Base-by-base conservation (phyloP, 352 stramenopile genomes). In the Globisporangium lucens region DNA sequence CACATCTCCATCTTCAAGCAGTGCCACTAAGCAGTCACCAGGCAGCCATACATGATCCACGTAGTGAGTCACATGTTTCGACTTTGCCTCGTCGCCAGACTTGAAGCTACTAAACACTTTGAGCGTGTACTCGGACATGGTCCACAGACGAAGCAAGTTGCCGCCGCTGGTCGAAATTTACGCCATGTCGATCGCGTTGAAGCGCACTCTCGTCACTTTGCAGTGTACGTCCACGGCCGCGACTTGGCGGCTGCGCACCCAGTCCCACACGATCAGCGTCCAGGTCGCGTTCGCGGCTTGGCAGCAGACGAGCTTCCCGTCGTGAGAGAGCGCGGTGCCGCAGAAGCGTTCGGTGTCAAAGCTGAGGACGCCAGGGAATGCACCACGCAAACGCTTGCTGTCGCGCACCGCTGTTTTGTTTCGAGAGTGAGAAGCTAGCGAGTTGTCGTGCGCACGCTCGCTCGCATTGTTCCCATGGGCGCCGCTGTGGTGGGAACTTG, bases 181-280 rank as follows among this genome's bases (percentile, higher is more conserved):
- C 3, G 82, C 86, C 78, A 93, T 89, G 64, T 94, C 86, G 49
- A 91, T 79, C 20, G 75, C 63, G 66, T 94, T 94, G 58, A 94
- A 94, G 22, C 75, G 82, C 24, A 93, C 82, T 35, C 86, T 75
- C 55, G 84, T 85, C 41, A 93, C 84, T 33, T 87, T 78, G 64
- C 72, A 87, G 49, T 93, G 83, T n/a, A 92, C 82, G 9, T 92
- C 83, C 0, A 67, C 72, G 27, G 80, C 61, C 6, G 86, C 84
- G 13, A 94, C 66, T 70, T 90, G 81, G 1, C 86, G 71, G 12
- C 80, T 82, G 4, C 83, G 78, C n/a, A 74, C 76, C 86, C 86
- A 94, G 65, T 94, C 86, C 84, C 83, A 94, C 2, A 94, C 77
- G 1, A 88, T 71, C 3, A 94, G 70, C 52, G 74, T 85, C 85